These are phyloP conservation scores for Phytophthora rubi DNA, from an alignment of 352 stramenopile genomes.

Conservation along the genomic window DNA sequence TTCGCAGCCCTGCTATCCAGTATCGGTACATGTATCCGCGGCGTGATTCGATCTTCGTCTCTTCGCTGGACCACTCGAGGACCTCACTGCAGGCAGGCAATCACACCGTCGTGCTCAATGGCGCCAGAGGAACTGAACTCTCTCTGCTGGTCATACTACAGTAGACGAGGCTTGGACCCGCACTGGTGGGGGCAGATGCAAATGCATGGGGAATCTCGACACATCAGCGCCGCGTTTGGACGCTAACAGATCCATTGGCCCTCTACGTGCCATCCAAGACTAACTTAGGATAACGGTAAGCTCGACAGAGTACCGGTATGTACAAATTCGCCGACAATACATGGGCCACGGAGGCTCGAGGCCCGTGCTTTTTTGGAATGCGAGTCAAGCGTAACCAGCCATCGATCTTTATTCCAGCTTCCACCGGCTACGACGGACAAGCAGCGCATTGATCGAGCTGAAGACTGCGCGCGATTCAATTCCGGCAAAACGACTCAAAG, in stretches of 20 bases:
- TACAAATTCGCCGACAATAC: no score
- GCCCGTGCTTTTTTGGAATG: background rate
- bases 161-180: background rate
- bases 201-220: background rate
- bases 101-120: background rate
- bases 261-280: background rate
- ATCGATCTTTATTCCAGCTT: background rate
- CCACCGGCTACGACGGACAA: background rate
- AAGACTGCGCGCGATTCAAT: background rate
- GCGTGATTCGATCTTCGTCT: background rate
- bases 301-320: no score
- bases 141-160: background rate
- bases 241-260: background rate
- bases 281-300: no score
- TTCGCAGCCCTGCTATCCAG: no score
- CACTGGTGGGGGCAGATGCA: background rate
- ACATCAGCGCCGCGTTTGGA: background rate
- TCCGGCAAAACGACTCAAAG: no score
- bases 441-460: background rate
- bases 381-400: background rate
- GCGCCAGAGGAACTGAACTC: background rate
- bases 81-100: background rate
- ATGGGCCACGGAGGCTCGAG: no score
- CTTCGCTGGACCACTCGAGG: background rate
- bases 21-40: no score